Evolutionary conservation across 306 rosid genomes (phyloP).

Genomic region (Castanea mollissima): DNA sequence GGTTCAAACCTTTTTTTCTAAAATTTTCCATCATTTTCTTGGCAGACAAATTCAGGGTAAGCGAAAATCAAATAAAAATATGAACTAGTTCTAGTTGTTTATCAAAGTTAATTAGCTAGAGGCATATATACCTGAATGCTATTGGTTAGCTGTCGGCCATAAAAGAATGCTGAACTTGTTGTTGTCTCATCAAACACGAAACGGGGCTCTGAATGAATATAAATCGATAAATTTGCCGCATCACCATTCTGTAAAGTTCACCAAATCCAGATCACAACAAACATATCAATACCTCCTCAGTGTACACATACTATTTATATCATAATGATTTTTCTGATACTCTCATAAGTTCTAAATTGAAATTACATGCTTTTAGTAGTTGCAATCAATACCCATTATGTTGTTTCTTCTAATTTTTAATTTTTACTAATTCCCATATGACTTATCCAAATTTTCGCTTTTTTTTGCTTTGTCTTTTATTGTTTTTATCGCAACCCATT

Average conservation of each 20-base stretch:
- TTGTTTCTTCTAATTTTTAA: not conserved
- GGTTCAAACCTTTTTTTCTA: not conserved
- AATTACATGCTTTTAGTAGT: not conserved
- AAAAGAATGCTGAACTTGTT: conserved; percentile 36
- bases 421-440: not conserved
- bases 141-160: conserved; percentile 40
- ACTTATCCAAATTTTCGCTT: not conserved
- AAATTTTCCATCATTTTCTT: not conserved
- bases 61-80: not conserved
- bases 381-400: not conserved
- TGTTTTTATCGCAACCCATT: not conserved
- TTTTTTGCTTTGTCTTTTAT: not conserved
- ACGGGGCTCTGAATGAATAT: conserved; percentile 42
- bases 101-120: not conserved
- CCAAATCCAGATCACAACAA: not conserved
- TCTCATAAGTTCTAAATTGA: not conserved
- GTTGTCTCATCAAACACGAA: conserved; percentile 41
- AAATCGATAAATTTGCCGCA: conserved; percentile 23
- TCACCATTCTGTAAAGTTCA: conserved; percentile 11
- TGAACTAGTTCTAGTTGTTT: not conserved
- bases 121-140: conserved; percentile 29
- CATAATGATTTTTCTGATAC: not conserved
- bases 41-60: not conserved
- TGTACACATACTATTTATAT: no score
- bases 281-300: not conserved